Conservation (phyloP, 176 grass and related monocot species). For the Ensete glaucum region DNA sequence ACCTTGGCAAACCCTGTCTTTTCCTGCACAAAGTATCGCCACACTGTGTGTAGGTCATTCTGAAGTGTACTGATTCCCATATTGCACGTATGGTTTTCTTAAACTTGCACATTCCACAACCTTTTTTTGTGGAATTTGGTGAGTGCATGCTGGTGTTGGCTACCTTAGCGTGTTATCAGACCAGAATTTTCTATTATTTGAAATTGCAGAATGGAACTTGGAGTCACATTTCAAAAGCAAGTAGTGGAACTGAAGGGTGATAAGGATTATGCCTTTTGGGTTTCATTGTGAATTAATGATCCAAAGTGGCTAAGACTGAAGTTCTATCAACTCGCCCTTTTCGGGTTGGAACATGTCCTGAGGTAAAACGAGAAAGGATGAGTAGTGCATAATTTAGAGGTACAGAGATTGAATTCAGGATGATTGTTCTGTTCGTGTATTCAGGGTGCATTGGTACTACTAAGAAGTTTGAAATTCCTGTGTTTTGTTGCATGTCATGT, state of each 20-base stretch:
- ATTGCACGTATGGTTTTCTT: not conserved
- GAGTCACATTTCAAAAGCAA: not conserved
- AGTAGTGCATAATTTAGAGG: not conserved
- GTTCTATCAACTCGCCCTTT: not conserved
- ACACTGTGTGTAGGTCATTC: too few species aligned
- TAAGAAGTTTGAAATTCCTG: not conserved
- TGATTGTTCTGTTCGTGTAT: not conserved
- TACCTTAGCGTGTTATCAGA: not conserved
- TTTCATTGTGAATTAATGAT: not conserved
- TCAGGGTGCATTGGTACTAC: not conserved
- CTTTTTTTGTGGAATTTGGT: not conserved
- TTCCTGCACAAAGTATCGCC: too few species aligned
- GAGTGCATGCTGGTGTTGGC: not conserved
- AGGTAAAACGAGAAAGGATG: not conserved
- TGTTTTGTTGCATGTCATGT: not conserved
- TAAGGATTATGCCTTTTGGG: not conserved
- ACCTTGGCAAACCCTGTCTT: too few species aligned
- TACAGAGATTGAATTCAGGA: not conserved
- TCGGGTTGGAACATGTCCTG: too few species aligned
- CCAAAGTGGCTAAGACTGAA: too few species aligned
- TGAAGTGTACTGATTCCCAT: not conserved
- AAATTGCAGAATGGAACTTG: not conserved
- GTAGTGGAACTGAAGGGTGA: not conserved
- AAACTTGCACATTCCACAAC: not conserved
- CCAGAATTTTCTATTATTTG: not conserved